A percentile compares a stretch with the other conserved stretches of the same genome.
phyloP scores from a whole-genome alignment of 164 flowering plant genomes.

The Tetracentron sinense region DNA sequence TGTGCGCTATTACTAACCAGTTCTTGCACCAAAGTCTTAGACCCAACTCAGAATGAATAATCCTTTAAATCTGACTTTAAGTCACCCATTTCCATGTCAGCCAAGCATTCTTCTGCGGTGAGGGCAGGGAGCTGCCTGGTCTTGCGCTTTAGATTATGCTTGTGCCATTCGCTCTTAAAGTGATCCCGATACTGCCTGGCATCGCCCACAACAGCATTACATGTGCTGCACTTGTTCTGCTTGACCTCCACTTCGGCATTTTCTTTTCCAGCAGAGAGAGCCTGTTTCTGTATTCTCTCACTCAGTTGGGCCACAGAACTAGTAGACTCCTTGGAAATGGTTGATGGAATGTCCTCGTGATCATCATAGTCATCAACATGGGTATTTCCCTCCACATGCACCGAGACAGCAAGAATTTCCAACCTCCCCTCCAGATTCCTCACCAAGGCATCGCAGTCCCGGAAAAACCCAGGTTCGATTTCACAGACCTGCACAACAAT shows the following conservation, averaged over 20 bases:
- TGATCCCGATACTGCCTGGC: constrained; percentile 79
- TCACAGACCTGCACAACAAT: constrained; percentile 65
- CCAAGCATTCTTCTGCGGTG: constrained; percentile 70
- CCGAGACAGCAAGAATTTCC: constrained; percentile 81
- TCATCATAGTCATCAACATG: constrained; percentile 67
- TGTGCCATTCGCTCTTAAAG: constrained; percentile 95
- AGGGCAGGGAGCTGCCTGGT: constrained; percentile 87
- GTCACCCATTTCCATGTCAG: constrained; percentile 62
- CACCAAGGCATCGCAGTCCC: constrained; percentile 68
- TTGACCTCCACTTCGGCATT: constrained; percentile 43
- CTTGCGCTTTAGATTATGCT: constrained; percentile 84
- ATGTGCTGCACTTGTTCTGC: constrained; percentile 80
- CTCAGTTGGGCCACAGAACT: constrained; percentile 37
- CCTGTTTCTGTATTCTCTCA: constrained; percentile 55
- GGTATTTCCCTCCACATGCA: constrained; percentile 71
- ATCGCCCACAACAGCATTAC: constrained; percentile 75
- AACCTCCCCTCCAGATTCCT: constrained; percentile 72
- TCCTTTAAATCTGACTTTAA: constrained; percentile 67
- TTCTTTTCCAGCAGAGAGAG: constrained; percentile 32
- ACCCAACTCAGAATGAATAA: constrained; percentile 79
- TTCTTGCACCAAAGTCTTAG: too few relatives aligned
- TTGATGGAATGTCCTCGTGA: constrained; percentile 37
- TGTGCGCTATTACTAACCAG: too few relatives aligned
- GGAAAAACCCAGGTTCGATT: constrained; percentile 69
- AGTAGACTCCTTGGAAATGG: constrained; percentile 24